A percentile compares a stretch with the other conserved stretches of the same genome.
phyloP scores from a whole-genome alignment of 2,329 filamentous ascomycete genomes.

The Coniochaeta sp. region DNA sequence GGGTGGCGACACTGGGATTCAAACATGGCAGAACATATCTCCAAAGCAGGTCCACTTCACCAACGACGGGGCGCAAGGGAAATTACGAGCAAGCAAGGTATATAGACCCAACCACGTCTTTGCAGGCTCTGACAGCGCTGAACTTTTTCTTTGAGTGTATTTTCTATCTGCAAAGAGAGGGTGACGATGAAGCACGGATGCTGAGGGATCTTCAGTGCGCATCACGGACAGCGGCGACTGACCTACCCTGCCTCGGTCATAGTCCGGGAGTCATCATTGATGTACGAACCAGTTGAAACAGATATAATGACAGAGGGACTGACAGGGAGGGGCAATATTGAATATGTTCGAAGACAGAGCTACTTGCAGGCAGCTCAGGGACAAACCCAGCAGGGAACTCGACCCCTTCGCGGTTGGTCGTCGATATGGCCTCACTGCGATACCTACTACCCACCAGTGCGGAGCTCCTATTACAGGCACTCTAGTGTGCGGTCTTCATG shows the following conservation, averaged over 20 bases:
- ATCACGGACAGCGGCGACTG: not conserved
- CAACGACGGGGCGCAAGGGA: not conserved
- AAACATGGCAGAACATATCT: not conserved
- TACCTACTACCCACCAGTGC: no score
- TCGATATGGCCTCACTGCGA: no score
- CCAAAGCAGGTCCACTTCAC: not conserved
- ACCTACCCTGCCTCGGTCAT: not conserved
- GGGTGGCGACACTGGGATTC: not conserved
- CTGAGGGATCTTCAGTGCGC: not conserved
- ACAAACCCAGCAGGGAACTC: not conserved
- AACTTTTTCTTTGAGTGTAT: not conserved
- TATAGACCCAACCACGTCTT: no score
- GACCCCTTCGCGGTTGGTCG: not conserved
- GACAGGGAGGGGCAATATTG: not conserved
- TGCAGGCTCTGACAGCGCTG: no score
- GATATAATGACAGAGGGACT: not conserved
- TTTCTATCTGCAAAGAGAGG: not conserved
- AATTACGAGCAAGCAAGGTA: not conserved
- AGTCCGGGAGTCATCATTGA: not conserved
- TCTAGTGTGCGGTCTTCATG: no score
- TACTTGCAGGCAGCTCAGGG: not conserved
- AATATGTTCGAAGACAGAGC: not conserved
- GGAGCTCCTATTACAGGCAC: no score
- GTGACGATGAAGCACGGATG: not conserved
- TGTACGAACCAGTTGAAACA: not conserved